Percentiles rank a stretch among this genome's conserved stretches.
Conservation (phyloP, 1,139 yeast species). For the Pichia sp. region DNA sequence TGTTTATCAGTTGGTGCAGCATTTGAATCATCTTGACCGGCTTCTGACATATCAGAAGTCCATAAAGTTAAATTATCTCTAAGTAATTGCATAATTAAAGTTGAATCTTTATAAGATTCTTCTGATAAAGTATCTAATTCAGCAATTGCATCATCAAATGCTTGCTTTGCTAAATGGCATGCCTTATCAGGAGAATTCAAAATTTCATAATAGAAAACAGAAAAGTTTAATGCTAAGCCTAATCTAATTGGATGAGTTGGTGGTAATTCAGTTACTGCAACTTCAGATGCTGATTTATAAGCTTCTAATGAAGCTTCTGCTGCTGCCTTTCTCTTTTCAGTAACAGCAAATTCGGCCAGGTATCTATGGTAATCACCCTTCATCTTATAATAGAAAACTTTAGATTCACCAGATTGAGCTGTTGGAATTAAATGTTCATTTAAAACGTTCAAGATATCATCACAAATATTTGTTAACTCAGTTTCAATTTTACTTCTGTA, state of each 20-base stretch:
- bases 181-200: constrained; percentile 98
- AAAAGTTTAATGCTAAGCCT: constrained; percentile 95
- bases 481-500: constrained; percentile 93
- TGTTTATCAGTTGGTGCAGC: constrained; percentile 43
- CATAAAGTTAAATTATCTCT: constrained; percentile 98
- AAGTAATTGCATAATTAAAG: constrained; percentile 96
- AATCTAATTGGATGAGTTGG: constrained; percentile 99
- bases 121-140: constrained; percentile 96
- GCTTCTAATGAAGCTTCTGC: constrained; percentile 92
- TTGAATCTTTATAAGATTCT: constrained; percentile 97
- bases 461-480: constrained; percentile 90
- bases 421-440: constrained; percentile 87
- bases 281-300: constrained; percentile 91
- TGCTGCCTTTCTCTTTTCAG: constrained; percentile 88
- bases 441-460: constrained; percentile 83
- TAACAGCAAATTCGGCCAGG: constrained; percentile 91
- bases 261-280: constrained; percentile 93
- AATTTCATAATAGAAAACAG: constrained; percentile 97
- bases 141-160: constrained; percentile 98
- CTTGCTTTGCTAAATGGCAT: constrained; percentile 97
- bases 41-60: constrained; percentile 94
- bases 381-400: constrained; percentile 98
- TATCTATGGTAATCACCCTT: constrained; percentile 99
- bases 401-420: constrained; percentile 94
- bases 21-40: constrained; percentile 57